These are phyloP conservation scores for Blastomyces emzantsi DNA, from an alignment of 2,329 filamentous ascomycete species.

Conservation along the genomic window DNA sequence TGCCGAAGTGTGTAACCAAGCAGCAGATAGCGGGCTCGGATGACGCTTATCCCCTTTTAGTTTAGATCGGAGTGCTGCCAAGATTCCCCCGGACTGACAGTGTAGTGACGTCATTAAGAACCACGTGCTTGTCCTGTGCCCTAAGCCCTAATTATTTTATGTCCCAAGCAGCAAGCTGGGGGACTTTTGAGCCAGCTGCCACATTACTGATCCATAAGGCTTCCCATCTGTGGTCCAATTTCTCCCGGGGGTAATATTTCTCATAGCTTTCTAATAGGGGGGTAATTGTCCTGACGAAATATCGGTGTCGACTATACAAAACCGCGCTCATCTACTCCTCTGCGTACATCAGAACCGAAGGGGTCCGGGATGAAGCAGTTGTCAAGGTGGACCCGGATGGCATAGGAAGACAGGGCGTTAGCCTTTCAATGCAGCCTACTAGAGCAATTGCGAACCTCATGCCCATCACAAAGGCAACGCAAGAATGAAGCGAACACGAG, in stretches of 20 bases:
- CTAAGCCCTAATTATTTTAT: constrained; percentile 2
- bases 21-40: not conserved
- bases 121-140: not conserved
- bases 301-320: not conserved
- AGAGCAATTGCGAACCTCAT: not conserved
- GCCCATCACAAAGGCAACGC: not conserved
- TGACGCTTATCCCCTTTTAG: not conserved
- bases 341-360: not conserved
- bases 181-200: no score
- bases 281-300: not conserved
- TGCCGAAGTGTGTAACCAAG: not conserved
- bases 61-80: not conserved
- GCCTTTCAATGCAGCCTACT: not conserved
- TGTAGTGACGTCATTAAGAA: not conserved
- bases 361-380: not conserved
- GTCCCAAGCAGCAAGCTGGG: not conserved
- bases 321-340: not conserved
- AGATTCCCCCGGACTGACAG: no score
- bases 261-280: not conserved
- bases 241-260: not conserved
- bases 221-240: no score
- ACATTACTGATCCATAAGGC: no score
- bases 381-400: not conserved
- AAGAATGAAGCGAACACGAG: not conserved
- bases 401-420: not conserved